Conservation (phyloP, 2,329 filamentous ascomycete species). For the Tolypocladium paradoxum region DNA sequence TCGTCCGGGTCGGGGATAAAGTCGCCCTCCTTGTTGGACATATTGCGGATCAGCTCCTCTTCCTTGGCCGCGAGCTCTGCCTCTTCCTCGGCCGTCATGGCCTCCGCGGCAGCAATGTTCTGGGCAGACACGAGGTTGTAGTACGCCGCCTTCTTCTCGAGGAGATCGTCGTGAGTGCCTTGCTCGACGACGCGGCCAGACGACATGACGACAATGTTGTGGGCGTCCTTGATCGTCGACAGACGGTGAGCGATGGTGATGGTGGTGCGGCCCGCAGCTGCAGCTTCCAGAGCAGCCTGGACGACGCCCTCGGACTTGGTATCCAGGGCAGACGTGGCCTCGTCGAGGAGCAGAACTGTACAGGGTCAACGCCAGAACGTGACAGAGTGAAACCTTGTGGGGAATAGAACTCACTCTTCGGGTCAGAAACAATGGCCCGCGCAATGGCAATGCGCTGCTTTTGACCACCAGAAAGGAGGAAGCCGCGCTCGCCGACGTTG, state of each 20-base stretch:
- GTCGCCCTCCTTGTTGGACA: constrained; percentile 28
- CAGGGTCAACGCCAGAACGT: background rate
- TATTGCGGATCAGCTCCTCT: constrained; percentile 38
- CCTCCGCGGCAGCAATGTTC: constrained; percentile 56
- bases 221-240: constrained; percentile 85
- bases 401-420: constrained; percentile 46
- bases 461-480: constrained; percentile 85
- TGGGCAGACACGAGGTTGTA: constrained; percentile 81
- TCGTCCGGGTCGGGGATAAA: constrained; percentile 50
- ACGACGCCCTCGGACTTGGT: constrained; percentile 92
- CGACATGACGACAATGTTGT: constrained; percentile 93
- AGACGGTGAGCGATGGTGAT: constrained; percentile 94
- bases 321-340: constrained; percentile 88
- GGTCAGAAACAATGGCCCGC: constrained; percentile 79
- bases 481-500: constrained; percentile 89
- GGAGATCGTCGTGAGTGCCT: constrained; percentile 72
- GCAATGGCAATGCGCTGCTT: constrained; percentile 96
- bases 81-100: constrained; percentile 39
- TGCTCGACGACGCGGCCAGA: constrained; percentile 83
- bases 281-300: constrained; percentile 81
- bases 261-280: constrained; percentile 77
- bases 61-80: constrained; percentile 38
- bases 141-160: constrained; percentile 64
- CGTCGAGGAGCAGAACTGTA: constrained; percentile 73
- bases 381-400: background rate